Conservation (phyloP, 805 yeast genomes). For the Torulaspora gathmanii region DNA sequence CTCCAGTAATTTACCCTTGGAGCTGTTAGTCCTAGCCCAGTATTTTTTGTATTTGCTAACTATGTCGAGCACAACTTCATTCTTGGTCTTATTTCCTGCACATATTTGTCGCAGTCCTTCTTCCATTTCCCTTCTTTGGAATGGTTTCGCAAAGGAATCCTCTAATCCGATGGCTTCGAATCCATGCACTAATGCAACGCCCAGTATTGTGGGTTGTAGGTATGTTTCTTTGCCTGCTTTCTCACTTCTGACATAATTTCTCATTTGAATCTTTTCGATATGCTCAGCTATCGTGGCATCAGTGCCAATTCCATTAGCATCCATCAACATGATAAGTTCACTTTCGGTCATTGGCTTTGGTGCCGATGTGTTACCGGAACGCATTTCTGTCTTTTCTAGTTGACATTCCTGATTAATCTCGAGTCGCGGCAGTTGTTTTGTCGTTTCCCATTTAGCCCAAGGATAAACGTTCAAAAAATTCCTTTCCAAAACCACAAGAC, state of each 20-base stretch:
- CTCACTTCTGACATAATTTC: conserved; percentile 61
- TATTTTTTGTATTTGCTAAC: conserved; percentile 55
- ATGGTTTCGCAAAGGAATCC: conserved; percentile 85
- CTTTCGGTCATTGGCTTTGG: conserved; percentile 87
- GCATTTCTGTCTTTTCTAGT: conserved; percentile 54
- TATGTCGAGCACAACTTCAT: conserved; percentile 52
- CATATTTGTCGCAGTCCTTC: conserved; percentile 60
- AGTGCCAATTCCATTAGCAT: conserved; percentile 95
- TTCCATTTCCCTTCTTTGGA: conserved; percentile 74
- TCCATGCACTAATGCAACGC: conserved; percentile 83
- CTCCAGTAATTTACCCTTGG: conserved; percentile 29
- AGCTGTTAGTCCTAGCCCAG: conserved; percentile 26
- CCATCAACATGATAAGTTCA: conserved; percentile 90
- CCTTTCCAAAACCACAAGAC: conserved; percentile 63
- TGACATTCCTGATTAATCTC: conserved; percentile 50
- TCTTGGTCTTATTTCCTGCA: conserved; percentile 51
- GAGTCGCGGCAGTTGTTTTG: conserved; percentile 62
- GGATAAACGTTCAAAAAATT: conserved; percentile 79
- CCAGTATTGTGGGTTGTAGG: conserved; percentile 75
- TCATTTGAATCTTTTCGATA: conserved; percentile 66
- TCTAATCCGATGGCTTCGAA: conserved; percentile 70
- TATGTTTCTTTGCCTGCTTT: conserved; percentile 39
- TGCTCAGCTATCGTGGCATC: conserved; percentile 99
- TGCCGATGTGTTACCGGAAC: conserved; percentile 72
- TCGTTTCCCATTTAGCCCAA: conserved; percentile 71